Base-by-base conservation (phyloP, 306 rosid species). In the Cicer judaicum region DNA sequence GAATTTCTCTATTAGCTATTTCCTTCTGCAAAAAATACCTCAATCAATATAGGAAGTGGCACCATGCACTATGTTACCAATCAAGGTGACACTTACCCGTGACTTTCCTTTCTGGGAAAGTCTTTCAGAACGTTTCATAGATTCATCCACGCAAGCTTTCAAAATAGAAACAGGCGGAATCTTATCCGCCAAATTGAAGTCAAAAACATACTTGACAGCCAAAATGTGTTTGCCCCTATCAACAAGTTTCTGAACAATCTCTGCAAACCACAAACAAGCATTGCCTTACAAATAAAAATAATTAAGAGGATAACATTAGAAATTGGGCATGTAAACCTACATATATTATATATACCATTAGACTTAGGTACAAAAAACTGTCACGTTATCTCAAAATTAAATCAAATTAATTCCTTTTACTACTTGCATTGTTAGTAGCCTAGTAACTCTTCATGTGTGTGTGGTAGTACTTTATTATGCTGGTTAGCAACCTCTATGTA, bases 141-240 rank as follows among this genome's bases (percentile, higher is more conserved):
- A 57, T 66, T 84, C 89, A 75, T 85, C 73, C 66, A 93, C 84
- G 62, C 71, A 84, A 46, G 85, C 86, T 83, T 88, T 78, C 86
- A 93, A 80, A 65, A 93, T 56, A 71, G 93, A 80, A 52, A 88
- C 88, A 10, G 96, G 92, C 43, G 97, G 88, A 84, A 89, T 82
- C 82, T 81, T 85, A 53, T 86, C 87, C 52, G 87, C 83, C 79
- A 89, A 87, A 76, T 84, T 71, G 82, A 86, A 88, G 72, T 91
- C 97, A 49, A 81, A 84, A 78, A 86, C 79, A 67, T 87, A 89
- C 77, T 86, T 89, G 81, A 89, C 88, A 59, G 97, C 93, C 65
- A 83, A 77, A 64, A 84, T 79, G 60, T 86, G 83, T 75, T 89
- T 91, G 16, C 91, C 88, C 67, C 62, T 83, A 40, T 63, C 73